Evolutionary conservation across 164 flowering plant species (phyloP), one percentile per base, ranked within the genome.

Genomic region (Magnolia officinalis): DNA sequence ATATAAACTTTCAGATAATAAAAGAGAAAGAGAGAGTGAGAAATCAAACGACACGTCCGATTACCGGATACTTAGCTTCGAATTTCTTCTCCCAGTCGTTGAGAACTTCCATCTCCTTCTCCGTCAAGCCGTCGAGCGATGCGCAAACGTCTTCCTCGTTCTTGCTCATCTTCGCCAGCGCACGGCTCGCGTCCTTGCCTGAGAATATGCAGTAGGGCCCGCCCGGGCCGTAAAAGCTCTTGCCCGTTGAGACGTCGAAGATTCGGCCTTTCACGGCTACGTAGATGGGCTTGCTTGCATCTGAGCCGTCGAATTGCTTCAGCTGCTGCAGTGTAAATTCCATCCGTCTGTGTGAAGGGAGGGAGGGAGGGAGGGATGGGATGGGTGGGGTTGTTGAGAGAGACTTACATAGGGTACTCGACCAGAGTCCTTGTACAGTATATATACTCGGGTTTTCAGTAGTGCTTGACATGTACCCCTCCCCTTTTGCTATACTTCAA

Each of bases 91-190:
- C 99, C 99, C 99, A 95, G 73, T 92, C 98, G 50, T 78, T 51
- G 66, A 95, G 96, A 13, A 90, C 94, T 9, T 87, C 92, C 76
- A 93, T 79, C 84, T 95, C 97, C 76, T 95, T 93, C 68, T 91
- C 95, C 24, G 97, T 71, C 70, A 95, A 92, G 19, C 93, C 99
- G 8, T 93, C 88, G 50, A 95, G 84, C 11, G 85, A 80, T 6
- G 90, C 81, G 51, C 78, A 67, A 74, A 95, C 77, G 77, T 95
- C 99, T 20, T 89, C 93, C 1, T 91, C 94, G 75, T 88, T 85
- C 90, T 93, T 95, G 92, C 92, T 92, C 99, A 95, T 95, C 88
- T 92, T 95, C 50, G 90, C 98, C 5, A 95, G 88, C 8, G 98
- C 99, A 67, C 97, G 80, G 86, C 90, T 93, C 21, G 99, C 94